A percentile compares a stretch with the other conserved stretches of the same genome.
phyloP scores from a whole-genome alignment of 257 asterid genomes.

The Lavandula angustifolia region DNA sequence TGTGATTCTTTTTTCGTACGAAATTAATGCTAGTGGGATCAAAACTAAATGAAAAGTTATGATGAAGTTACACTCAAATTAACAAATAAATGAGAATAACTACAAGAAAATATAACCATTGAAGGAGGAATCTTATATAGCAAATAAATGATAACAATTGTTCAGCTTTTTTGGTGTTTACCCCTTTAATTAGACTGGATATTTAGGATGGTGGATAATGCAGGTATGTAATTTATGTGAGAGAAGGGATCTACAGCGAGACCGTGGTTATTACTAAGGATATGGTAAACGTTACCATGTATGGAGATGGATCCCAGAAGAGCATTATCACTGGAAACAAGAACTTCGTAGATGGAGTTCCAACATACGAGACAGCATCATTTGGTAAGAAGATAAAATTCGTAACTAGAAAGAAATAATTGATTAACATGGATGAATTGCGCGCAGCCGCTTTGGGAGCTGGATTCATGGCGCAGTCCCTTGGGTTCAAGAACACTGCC shows the following conservation, averaged over 20 bases:
- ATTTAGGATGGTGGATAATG: slow-evolving; percentile 10
- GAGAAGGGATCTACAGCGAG: slow-evolving; percentile 76
- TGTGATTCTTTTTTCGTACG: neutral
- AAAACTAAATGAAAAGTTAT: too few species aligned
- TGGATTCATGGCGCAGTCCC: neutral
- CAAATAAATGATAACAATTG: too few species aligned
- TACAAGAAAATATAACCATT: too few species aligned
- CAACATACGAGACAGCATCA: slow-evolving; percentile 80
- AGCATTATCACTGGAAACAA: slow-evolving; percentile 71
- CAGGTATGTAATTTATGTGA: slow-evolving; percentile 72
- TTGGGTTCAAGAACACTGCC: slow-evolving; percentile 38
- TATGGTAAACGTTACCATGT: slow-evolving; percentile 72
- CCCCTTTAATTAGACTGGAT: neutral
- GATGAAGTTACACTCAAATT: too few species aligned
- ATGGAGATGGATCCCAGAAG: slow-evolving; percentile 93
- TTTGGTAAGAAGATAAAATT: slow-evolving; percentile 51
- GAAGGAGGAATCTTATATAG: too few species aligned
- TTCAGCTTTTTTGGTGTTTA: neutral
- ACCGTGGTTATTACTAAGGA: slow-evolving; percentile 58
- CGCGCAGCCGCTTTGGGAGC: neutral
- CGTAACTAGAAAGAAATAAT: neutral
- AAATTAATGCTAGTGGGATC: too few species aligned
- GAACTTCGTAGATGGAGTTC: slow-evolving; percentile 68
- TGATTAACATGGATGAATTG: too few species aligned
- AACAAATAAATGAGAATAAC: too few species aligned